phyloP scores from a whole-genome alignment of 2,329 filamentous ascomycete species.

The Sporothrix protearum region DNA sequence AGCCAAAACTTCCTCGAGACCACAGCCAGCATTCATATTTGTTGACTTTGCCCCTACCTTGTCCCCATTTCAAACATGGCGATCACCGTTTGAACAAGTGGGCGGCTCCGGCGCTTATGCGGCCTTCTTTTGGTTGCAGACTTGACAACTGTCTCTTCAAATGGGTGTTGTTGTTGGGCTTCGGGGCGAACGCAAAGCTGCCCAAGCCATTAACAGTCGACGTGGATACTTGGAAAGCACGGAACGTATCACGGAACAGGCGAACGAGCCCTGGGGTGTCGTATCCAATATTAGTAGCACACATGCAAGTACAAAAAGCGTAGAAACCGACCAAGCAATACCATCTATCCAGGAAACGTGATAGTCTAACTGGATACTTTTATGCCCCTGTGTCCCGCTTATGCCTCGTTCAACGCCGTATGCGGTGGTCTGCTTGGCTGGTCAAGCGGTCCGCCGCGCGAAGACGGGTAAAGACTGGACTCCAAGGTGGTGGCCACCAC shows the following conservation, averaged over 20 bases:
- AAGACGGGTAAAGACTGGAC: background rate
- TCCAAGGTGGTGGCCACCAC: background rate
- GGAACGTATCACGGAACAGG: background rate
- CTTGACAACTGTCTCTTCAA: background rate
- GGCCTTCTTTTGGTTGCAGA: background rate
- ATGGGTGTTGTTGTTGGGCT: background rate
- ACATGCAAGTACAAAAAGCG: background rate
- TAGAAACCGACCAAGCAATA: background rate
- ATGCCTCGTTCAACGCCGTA: background rate
- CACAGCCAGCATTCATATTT: background rate
- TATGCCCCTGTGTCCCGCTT: background rate
- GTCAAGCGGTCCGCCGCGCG: background rate
- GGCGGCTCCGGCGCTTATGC: background rate
- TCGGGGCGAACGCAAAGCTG: background rate
- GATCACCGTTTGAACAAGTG: background rate
- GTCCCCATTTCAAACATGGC: background rate
- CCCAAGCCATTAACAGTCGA: background rate
- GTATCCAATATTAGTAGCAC: background rate
- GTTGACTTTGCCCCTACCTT: background rate
- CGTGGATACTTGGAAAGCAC: background rate
- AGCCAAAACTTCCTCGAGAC: background rate
- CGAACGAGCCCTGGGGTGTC: background rate
- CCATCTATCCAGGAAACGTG: background rate
- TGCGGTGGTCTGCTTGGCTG: slow-evolving; percentile 9
- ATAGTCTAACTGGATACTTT: background rate